Conservation (phyloP, 208 protist genomes). For the Acanthamoeba triangularis region DNA sequence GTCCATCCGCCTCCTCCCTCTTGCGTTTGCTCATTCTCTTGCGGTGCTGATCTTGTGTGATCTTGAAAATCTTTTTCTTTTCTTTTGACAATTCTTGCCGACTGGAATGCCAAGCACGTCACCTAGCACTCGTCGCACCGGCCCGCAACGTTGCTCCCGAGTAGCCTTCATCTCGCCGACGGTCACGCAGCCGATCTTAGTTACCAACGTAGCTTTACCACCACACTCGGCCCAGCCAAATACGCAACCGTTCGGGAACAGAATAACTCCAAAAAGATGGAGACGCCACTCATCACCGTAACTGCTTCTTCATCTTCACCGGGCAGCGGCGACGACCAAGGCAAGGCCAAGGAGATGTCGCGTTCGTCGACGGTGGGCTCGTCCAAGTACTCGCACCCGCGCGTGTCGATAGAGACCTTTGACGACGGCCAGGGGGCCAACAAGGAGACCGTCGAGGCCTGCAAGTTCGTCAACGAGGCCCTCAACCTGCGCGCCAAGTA, state of each 20-base stretch:
- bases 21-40: slow-evolving; percentile 60
- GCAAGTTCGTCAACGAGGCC: slow-evolving; percentile 49
- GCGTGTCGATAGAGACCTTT: slow-evolving; percentile 47
- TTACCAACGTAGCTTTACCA: background rate
- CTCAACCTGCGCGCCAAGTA: slow-evolving; percentile 66
- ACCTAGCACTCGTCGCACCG: background rate
- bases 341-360: background rate
- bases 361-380: background rate
- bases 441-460: slow-evolving; percentile 32
- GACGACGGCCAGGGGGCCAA: slow-evolving; percentile 18
- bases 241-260: too few relatives aligned
- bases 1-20: slow-evolving; percentile 31
- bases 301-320: background rate
- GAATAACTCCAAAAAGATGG: background rate
- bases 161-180: background rate
- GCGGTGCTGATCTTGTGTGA: background rate
- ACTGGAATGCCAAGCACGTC: background rate
- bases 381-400: background rate
- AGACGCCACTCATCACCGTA: background rate
- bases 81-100: background rate
- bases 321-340: background rate
- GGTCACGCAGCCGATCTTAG: too few relatives aligned
- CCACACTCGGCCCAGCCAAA: background rate
- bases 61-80: background rate
- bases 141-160: background rate